Base-by-base conservation (phyloP, 2,329 filamentous ascomycete species). In the Huntiella decipiens region DNA sequence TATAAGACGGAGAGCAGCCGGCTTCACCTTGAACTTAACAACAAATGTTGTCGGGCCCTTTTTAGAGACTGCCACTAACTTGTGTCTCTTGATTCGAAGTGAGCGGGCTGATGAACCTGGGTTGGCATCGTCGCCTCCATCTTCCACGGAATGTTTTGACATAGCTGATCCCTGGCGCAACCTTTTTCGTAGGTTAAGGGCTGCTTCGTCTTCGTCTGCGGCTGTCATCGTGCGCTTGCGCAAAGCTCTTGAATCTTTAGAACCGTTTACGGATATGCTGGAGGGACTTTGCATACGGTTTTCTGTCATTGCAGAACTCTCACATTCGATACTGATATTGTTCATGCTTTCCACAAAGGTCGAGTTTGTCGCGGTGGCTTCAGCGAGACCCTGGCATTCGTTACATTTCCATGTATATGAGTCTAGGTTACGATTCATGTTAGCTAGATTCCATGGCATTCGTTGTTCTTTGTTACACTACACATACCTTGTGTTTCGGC, bases 1-100 rank as follows among this genome's bases (percentile, higher is more conserved):
- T 16, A 83, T 77, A 38, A 70, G 68, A 28, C 66, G 63, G n/a
- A 86, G 63, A 49, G 73, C 73, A 4, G 65, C 57, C 16, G 73
- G 64, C 51, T 75, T 66, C 4, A 80, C 58, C 22, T 65, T 69
- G 52, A 82, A 68, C 13, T 67, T 70, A 10, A 86, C 51, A 15
- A 81, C 59, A 10, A 81, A 35, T 16, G 54, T 46, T 58, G 62
- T n/a, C 1, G 63, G 58, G 31, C 56, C 60, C 52, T 60, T 51
- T 13, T 38, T 43, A 3, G 45, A 10, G 17, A 48, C 38, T 28
- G 45, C 15, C 4, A 50, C 45, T 13, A 43, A 35, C 5, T 35
- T 40, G 10, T 35, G 41, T 39, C 38, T 43, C 34, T 50, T 50
- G 4, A 48, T 39, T 40, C 36, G 35, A 37, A 44, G 43, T 31